These are phyloP conservation scores for Linnemannia exigua DNA, from an alignment of 192 early-diverging fungal genomes.

Conservation along the genomic window DNA sequence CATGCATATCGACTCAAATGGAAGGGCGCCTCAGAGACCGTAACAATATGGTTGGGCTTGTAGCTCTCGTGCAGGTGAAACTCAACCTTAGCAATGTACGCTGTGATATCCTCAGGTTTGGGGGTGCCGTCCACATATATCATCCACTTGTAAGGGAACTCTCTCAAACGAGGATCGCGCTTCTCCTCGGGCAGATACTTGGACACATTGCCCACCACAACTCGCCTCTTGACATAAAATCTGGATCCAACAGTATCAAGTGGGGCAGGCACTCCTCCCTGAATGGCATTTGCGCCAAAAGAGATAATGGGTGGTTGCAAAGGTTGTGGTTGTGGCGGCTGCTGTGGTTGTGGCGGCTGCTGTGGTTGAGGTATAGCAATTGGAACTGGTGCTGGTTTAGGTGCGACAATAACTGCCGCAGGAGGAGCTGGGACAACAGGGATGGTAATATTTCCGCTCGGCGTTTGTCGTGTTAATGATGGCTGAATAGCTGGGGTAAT, in stretches of 20 bases:
- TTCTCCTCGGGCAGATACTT: constrained; percentile 74
- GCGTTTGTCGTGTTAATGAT: background rate
- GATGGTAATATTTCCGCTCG: background rate
- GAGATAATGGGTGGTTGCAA: constrained; percentile 53
- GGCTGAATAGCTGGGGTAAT: background rate
- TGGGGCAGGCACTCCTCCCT: constrained; percentile 36
- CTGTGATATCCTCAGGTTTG: constrained; percentile 60
- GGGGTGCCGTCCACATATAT: constrained; percentile 82
- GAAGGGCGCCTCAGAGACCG: constrained; percentile 82
- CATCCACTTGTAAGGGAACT: constrained; percentile 92
- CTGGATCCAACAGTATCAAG: constrained; percentile 70
- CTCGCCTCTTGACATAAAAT: constrained; percentile 78
- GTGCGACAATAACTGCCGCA: background rate
- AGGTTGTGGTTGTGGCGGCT: background rate
- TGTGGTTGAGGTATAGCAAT: background rate
- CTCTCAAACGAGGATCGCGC: constrained; percentile 66
- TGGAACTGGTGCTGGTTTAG: background rate
- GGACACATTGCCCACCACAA: constrained; percentile 82
- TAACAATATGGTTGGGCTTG: constrained; percentile 89
- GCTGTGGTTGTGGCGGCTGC: background rate
- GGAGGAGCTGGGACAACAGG: constrained; percentile 21
- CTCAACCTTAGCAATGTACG: constrained; percentile 85
- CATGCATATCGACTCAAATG: constrained; percentile 91
- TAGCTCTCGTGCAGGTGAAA: constrained; percentile 94
- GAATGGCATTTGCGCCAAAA: constrained; percentile 45